Percentiles rank a stretch among this genome's conserved stretches.
Conservation (phyloP, 768 basidiomycete genomes). For the Psilocybe cubensis region DNA sequence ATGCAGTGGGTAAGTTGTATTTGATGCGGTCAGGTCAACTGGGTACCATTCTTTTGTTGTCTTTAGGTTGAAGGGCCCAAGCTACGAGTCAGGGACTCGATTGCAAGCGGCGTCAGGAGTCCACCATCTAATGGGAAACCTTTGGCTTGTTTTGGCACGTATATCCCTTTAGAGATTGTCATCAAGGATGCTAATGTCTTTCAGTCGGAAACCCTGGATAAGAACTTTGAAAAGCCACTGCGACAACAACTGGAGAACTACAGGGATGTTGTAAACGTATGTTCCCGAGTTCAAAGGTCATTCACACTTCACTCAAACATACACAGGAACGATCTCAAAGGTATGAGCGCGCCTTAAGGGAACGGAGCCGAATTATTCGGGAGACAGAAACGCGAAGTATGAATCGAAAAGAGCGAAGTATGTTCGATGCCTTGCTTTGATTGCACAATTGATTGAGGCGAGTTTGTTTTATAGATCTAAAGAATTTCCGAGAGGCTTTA, state of each 20-base stretch:
- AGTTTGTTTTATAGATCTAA: conserved; percentile 61
- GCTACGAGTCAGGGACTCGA: conserved; percentile 79
- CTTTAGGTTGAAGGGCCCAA: conserved; percentile 73
- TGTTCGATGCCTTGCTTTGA: conserved; percentile 26
- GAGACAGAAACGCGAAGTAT: conserved; percentile 85
- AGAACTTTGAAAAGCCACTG: conserved; percentile 87
- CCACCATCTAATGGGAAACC: conserved; percentile 90
- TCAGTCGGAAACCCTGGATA: conserved; percentile 84
- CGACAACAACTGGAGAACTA: conserved; percentile 86
- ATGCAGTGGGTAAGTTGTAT: conserved; percentile 70
- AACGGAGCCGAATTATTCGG: conserved; percentile 84
- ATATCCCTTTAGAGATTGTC: background rate
- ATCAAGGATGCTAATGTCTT: conserved; percentile 7
- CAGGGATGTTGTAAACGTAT: conserved; percentile 69
- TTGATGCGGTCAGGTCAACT: background rate
- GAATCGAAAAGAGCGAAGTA: conserved; percentile 86
- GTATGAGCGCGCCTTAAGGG: conserved; percentile 82
- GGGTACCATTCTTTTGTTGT: background rate
- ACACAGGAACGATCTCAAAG: conserved; percentile 79
- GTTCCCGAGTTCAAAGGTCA: conserved; percentile 17
- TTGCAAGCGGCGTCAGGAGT: conserved; percentile 87
- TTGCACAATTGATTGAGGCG: background rate
- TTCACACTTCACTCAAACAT: background rate
- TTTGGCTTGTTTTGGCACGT: conserved; percentile 88
- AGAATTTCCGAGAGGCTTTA: conserved; percentile 85